Conservation (phyloP, 192 early-diverging fungal species). For the Chytriomyces sp. region DNA sequence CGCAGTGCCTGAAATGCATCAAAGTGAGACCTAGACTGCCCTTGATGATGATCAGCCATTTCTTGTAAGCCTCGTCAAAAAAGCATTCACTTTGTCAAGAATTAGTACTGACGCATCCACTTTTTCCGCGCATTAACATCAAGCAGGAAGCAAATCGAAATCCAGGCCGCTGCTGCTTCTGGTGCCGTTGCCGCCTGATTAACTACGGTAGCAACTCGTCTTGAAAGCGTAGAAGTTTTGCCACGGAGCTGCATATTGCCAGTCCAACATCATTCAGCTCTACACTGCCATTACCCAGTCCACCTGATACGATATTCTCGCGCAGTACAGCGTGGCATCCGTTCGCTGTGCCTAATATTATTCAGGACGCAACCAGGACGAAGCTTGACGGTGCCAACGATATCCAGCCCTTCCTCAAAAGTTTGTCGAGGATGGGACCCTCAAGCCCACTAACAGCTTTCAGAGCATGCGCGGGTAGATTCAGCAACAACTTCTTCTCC, state of each 20-base stretch:
- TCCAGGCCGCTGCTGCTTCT: too few species aligned
- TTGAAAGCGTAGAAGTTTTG: too few species aligned
- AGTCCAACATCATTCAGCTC: conserved; percentile 8
- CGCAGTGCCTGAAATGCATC: too few species aligned
- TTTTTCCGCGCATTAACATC: too few species aligned
- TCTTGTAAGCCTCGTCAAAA: too few species aligned
- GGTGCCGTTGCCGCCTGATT: too few species aligned
- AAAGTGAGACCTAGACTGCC: too few species aligned
- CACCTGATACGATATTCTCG: neutral
- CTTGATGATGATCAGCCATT: too few species aligned
- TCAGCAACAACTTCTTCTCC: neutral
- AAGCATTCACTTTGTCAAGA: too few species aligned
- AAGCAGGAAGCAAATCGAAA: too few species aligned
- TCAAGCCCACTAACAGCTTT: conserved; percentile 32
- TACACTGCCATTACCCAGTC: conserved; percentile 17
- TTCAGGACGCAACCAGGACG: neutral
- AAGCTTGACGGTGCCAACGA: neutral
- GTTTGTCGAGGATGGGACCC: conserved; percentile 5
- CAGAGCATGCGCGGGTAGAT: neutral
- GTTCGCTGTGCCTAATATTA: neutral
- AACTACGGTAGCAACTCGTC: too few species aligned
- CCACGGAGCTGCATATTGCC: neutral
- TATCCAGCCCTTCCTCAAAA: conserved; percentile 7
- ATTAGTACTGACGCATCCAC: too few species aligned
- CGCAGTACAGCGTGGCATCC: neutral